Evolutionary conservation across 371 early-diverging fungal species (phyloP).

Genomic region (Dinochytrium kinnereticum): DNA sequence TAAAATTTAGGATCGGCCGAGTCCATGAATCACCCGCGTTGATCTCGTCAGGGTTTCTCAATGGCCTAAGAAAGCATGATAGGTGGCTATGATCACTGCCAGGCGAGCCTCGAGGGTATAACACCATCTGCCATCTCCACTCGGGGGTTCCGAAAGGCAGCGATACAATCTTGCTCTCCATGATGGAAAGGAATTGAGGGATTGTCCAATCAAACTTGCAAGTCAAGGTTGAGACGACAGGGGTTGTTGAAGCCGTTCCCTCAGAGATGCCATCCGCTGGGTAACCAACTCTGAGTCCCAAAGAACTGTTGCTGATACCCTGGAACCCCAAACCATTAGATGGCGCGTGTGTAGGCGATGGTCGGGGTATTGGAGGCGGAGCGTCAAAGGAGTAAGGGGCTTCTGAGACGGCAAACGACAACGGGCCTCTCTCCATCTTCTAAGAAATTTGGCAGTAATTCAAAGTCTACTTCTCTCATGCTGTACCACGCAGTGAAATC

Average conservation of each 20-base stretch:
- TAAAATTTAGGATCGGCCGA: conserved; percentile 40
- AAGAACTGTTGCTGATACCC: too few species aligned
- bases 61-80: conserved; percentile 43
- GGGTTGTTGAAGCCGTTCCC: not conserved
- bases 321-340: too few species aligned
- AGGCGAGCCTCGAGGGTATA: conserved; percentile 47
- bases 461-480: too few species aligned
- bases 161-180: conserved; percentile 52
- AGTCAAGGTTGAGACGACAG: conserved; percentile 29
- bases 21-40: conserved; percentile 44
- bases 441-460: too few species aligned
- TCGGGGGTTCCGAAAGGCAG: conserved; percentile 49
- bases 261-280: not conserved
- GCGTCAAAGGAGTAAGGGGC: too few species aligned
- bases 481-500: too few species aligned
- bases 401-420: too few species aligned
- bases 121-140: conserved; percentile 51
- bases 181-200: conserved; percentile 12
- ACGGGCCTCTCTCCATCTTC: too few species aligned
- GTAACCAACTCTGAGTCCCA: too few species aligned
- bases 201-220: conserved; percentile 37
- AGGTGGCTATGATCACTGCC: conserved; percentile 29
- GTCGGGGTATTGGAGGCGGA: too few species aligned
- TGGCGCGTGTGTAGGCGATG: too few species aligned
- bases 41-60: conserved; percentile 33